phyloP scores from a whole-genome alignment of 495 filamentous ascomycete genomes.

The Penicillium subrubescens region DNA sequence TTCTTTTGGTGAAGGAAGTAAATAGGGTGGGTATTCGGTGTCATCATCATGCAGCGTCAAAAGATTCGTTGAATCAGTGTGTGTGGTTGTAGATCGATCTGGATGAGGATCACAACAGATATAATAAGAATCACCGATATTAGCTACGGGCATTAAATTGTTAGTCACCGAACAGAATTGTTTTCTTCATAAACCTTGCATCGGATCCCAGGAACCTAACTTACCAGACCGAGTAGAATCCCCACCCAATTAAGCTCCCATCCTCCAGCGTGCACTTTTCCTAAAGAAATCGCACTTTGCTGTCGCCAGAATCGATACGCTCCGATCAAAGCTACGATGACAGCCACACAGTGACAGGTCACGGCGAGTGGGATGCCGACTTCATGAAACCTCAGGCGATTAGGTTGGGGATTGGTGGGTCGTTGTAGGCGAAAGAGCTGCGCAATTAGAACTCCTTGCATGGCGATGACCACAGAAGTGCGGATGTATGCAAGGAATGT shows the following conservation, averaged over 20 bases:
- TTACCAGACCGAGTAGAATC: constrained; percentile 50
- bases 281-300: constrained; percentile 66
- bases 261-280: constrained; percentile 66
- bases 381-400: constrained; percentile 58
- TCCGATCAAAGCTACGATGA: constrained; percentile 59
- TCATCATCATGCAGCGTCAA: background rate
- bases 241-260: constrained; percentile 66
- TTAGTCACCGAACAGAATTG: background rate
- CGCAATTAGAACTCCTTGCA: constrained; percentile 65
- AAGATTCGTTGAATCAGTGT: constrained; percentile 15
- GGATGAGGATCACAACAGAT: constrained; percentile 33
- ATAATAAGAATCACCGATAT: constrained; percentile 32
- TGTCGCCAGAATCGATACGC: constrained; percentile 68
- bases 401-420: constrained; percentile 23
- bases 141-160: constrained; percentile 15
- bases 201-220: constrained; percentile 22
- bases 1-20: background rate
- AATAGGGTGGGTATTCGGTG: background rate
- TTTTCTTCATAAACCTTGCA: background rate
- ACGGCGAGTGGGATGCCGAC: constrained; percentile 68
- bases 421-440: constrained; percentile 73
- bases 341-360: constrained; percentile 58
- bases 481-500: constrained; percentile 80
- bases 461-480: constrained; percentile 68
- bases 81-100: constrained; percentile 17